phyloP scores from a whole-genome alignment of 495 filamentous ascomycete genomes.

The Chaetomidium leptoderma region DNA sequence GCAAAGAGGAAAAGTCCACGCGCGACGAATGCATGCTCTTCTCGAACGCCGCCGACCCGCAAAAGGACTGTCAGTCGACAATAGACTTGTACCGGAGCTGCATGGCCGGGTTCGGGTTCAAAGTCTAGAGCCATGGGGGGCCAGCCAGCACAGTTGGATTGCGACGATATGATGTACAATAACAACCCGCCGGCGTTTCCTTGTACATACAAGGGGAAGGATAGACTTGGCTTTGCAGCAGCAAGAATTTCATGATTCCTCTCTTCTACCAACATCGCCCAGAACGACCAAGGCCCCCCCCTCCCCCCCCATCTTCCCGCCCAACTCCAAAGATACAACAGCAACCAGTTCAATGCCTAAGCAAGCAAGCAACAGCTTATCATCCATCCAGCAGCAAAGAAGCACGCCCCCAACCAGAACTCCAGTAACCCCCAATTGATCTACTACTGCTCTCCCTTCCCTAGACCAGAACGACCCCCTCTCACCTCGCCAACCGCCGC shows the following conservation, averaged over 20 bases:
- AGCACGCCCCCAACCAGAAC: slow-evolving; percentile 2
- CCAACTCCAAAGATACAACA: not conserved
- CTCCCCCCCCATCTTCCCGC: not conserved
- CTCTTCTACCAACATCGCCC: not conserved
- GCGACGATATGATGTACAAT: slow-evolving; percentile 17
- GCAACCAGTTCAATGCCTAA: not conserved
- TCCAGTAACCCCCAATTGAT: not conserved
- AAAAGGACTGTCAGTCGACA: slow-evolving; percentile 70
- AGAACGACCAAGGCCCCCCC: not conserved
- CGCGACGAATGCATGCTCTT: slow-evolving; percentile 99
- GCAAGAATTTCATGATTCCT: not conserved
- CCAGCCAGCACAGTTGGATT: not conserved
- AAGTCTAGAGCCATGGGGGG: slow-evolving; percentile 44
- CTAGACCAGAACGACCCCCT: not conserved
- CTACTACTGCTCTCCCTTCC: not conserved
- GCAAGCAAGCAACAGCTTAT: slow-evolving; percentile 12
- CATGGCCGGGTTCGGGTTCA: slow-evolving; percentile 93
- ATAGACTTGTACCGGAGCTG: slow-evolving; percentile 85
- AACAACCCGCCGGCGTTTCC: slow-evolving; percentile 11
- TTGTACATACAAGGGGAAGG: not conserved
- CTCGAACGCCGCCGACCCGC: slow-evolving; percentile 70
- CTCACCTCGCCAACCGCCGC: not conserved
- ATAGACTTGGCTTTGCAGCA: slow-evolving; percentile 12
- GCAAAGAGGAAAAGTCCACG: slow-evolving; percentile 85
- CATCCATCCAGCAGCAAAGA: slow-evolving; percentile 1